A percentile compares a stretch with the other conserved stretches of the same genome.
These are phyloP conservation scores for Metschnikowia cubensis DNA, from an alignment of 805 yeast species.

Conservation along the genomic window DNA sequence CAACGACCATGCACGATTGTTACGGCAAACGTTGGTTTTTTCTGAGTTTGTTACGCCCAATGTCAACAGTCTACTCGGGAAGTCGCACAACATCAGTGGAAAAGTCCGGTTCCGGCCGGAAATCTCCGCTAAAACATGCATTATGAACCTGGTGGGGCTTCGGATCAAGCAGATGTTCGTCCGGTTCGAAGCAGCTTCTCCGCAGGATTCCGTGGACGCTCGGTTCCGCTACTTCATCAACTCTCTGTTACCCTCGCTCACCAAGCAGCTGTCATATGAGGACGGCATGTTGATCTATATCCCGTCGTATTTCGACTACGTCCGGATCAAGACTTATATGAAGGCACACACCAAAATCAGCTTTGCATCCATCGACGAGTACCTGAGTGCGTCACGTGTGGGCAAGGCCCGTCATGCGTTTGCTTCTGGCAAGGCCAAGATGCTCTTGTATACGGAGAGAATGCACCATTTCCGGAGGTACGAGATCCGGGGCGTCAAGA, in stretches of 20 bases:
- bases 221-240: slow-evolving; percentile 78
- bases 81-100: slow-evolving; percentile 56
- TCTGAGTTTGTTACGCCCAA: slow-evolving; percentile 79
- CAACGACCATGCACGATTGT: slow-evolving; percentile 67
- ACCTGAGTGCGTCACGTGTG: slow-evolving; percentile 66
- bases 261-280: slow-evolving; percentile 56
- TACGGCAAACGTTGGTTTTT: slow-evolving; percentile 78
- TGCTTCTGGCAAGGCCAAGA: slow-evolving; percentile 53
- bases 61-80: slow-evolving; percentile 56
- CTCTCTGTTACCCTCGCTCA: slow-evolving; percentile 67
- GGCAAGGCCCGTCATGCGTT: slow-evolving; percentile 70
- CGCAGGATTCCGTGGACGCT: slow-evolving; percentile 46
- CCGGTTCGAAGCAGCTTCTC: slow-evolving; percentile 67
- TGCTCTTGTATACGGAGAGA: slow-evolving; percentile 89
- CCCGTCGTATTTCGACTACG: slow-evolving; percentile 82
- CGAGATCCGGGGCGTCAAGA: slow-evolving; percentile 80
- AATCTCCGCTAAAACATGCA: slow-evolving; percentile 44
- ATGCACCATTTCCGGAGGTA: slow-evolving; percentile 87
- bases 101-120: slow-evolving; percentile 52
- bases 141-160: slow-evolving; percentile 62
- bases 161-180: slow-evolving; percentile 66
- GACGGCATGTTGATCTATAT: slow-evolving; percentile 77
- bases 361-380: slow-evolving; percentile 78
- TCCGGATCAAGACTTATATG: slow-evolving; percentile 70
- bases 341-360: slow-evolving; percentile 58